Evolutionary conservation across 2,329 filamentous ascomycete species (phyloP).

Genomic region (Ciborinia camelliae): DNA sequence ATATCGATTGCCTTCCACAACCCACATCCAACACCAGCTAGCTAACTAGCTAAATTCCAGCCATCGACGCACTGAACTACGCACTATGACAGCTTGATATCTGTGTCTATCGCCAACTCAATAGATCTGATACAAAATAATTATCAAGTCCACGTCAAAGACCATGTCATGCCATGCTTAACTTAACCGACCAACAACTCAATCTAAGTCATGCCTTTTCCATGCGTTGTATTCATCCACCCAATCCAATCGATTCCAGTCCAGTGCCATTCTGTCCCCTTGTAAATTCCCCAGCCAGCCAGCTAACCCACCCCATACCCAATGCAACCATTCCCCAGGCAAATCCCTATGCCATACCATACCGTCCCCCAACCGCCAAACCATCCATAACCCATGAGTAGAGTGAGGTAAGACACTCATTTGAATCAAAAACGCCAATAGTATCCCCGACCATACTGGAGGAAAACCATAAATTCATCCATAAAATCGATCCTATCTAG

Average conservation of each 20-base stretch:
- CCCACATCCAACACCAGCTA: neutral
- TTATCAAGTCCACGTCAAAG: neutral
- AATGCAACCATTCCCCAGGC: conserved; percentile 9
- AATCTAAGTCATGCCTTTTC: neutral
- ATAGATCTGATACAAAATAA: conserved; percentile 6
- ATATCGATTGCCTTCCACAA: neutral
- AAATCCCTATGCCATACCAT: conserved; percentile 2
- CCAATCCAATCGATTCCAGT: conserved; percentile 1
- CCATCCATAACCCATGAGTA: conserved; percentile 10
- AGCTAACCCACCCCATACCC: conserved; percentile 13
- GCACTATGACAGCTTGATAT: neutral
- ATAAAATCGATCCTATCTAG: conserved; percentile 11
- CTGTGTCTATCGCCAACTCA: neutral
- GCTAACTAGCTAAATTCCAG: conserved; percentile 1
- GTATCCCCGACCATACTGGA: neutral
- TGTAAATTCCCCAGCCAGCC: neutral
- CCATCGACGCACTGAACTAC: neutral
- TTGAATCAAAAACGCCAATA: conserved; percentile 16
- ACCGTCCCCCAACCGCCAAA: neutral
- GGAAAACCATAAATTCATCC: neutral
- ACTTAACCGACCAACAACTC: neutral
- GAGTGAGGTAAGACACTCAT: conserved; percentile 10
- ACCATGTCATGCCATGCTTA: neutral
- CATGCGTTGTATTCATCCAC: neutral
- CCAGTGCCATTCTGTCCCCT: conserved; percentile 4